Base-by-base conservation (phyloP, 768 basidiomycete species). In the Paxillus ammoniavirescens region DNA sequence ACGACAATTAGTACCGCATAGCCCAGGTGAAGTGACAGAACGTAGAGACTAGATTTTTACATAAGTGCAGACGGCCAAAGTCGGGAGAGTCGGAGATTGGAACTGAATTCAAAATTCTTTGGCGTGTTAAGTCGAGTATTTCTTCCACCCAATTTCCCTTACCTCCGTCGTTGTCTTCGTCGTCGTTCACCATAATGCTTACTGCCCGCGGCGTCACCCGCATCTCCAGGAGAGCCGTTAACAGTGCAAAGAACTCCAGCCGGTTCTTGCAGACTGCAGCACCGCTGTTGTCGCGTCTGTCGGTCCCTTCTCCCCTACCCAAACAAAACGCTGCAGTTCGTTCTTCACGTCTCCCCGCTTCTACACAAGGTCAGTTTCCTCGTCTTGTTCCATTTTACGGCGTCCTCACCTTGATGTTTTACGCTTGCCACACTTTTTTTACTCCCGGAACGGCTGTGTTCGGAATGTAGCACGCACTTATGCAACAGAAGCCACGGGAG, bases 161-260 rank as follows among this genome's bases (percentile, higher is more conserved):
- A 60, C 56, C 45, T 60, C 48, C 40, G 23, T 57, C 56, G 61
- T 63, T 52, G 60, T 61, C 60, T 56, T 61, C 59, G 47, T 70
- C 70, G 64, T 66, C 61, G 66, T 65, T 58, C 74, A 79, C 77
- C 77, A 63, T 56, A 55, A 93, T 93, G 91, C 81, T 91, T 79
- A 89, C 87, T 75, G 78, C 89, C 65, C 89, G 91, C 73, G 88
- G 89, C 77, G 82, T 91, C 74, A 81, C 89, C 72, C 91, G 91
- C 75, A 79, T 93, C 74, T 89, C 91, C 57, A 87, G 84, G 81
- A 86, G 89, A 78, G 87, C 88, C 64, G 78, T 84, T 70, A 84
- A 84, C 71, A 82, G 76, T 71, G 82, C 84, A 64, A 87, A 83
- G 75, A 84, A 82, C 75, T 82, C 87, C 17, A 82, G 77, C 73